Conservation (phyloP, 1,284 basidiomycete genomes). For the Boletus semigastroideus region DNA sequence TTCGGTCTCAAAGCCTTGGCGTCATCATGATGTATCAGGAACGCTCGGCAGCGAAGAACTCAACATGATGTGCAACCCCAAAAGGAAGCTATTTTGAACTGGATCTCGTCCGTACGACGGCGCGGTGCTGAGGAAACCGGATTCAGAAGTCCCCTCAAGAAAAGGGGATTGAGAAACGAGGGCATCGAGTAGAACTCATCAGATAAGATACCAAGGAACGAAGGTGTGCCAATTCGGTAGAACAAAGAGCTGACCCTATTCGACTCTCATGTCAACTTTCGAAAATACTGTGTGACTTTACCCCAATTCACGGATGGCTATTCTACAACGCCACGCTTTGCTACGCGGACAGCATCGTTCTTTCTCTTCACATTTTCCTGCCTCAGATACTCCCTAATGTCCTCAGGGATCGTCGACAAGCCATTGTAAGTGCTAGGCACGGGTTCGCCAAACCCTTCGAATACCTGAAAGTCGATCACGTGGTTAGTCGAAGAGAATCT, state of each 20-base stretch:
- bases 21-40: background rate
- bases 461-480: conserved; percentile 13
- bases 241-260: background rate
- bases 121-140: background rate
- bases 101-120: background rate
- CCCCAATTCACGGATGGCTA: background rate
- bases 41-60: background rate
- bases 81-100: background rate
- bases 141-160: background rate
- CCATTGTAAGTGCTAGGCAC: conserved; percentile 24
- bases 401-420: conserved; percentile 16
- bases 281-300: background rate
- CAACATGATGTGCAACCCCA: background rate
- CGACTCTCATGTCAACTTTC: too few relatives aligned
- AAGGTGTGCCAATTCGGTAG: too few relatives aligned
- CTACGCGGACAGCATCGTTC: conserved; percentile 18
- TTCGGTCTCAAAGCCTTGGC: background rate
- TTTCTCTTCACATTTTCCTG: conserved; percentile 25
- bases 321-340: conserved; percentile 11
- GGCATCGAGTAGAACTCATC: too few relatives aligned
- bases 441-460: conserved; percentile 28
- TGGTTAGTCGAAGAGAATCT: background rate
- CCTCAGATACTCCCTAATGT: conserved; percentile 24
- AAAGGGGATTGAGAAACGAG: too few relatives aligned
- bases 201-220: too few relatives aligned